A percentile compares a stretch with the other conserved stretches of the same genome.
phyloP scores from a whole-genome alignment of 2,329 filamentous ascomycete genomes.

The Xylaria sp. region DNA sequence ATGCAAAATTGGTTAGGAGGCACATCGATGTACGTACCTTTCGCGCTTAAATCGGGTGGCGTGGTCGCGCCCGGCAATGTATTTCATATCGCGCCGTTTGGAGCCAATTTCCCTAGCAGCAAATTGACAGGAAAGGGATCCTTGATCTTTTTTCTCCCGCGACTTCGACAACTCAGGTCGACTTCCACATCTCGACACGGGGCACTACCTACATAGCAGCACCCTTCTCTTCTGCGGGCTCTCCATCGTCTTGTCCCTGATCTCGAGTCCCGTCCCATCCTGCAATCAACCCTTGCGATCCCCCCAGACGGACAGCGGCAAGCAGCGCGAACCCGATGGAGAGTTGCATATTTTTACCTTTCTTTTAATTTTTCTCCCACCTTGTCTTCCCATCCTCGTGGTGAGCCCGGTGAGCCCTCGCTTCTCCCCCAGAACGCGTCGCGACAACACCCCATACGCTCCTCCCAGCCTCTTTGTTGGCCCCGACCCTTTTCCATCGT shows the following conservation, averaged over 20 bases:
- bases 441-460: slow-evolving; percentile 16
- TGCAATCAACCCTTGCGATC: slow-evolving; percentile 15
- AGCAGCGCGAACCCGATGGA: slow-evolving; percentile 24
- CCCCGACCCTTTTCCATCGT: slow-evolving; percentile 14
- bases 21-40: not conserved
- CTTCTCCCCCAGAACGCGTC: slow-evolving; percentile 22
- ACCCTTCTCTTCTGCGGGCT: not conserved
- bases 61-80: not conserved
- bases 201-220: not conserved
- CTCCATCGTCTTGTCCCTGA: slow-evolving; percentile 21
- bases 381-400: slow-evolving; percentile 13
- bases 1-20: not conserved
- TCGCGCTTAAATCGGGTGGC: not conserved
- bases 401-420: slow-evolving; percentile 18
- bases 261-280: slow-evolving; percentile 19
- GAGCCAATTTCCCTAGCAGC: not conserved
- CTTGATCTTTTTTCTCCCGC: not conserved
- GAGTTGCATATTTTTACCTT: slow-evolving; percentile 26
- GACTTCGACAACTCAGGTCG: not conserved
- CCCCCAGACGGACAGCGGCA: slow-evolving; percentile 20
- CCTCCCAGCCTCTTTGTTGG: slow-evolving; percentile 19
- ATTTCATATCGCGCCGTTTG: not conserved
- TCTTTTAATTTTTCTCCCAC: slow-evolving; percentile 27
- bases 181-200: not conserved
- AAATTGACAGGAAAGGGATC: not conserved